Percentiles rank a stretch among this genome's conserved stretches.
These are phyloP conservation scores for Rasamsonia emersonii DNA, from an alignment of 2,329 filamentous ascomycete genomes.

Conservation along the genomic window DNA sequence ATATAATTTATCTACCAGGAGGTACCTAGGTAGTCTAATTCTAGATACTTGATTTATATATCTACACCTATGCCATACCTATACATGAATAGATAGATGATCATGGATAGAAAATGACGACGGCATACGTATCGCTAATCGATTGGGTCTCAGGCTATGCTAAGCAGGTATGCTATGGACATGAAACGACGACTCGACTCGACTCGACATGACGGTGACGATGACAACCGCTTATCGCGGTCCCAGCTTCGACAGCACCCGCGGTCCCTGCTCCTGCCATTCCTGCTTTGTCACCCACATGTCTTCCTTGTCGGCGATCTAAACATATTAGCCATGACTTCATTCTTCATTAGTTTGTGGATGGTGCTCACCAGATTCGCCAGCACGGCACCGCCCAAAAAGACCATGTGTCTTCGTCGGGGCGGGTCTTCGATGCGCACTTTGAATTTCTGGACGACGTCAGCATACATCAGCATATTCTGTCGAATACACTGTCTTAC, in stretches of 20 bases:
- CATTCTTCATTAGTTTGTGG: neutral
- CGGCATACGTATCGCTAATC: no score
- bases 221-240: slow-evolving; percentile 53
- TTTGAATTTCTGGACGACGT: slow-evolving; percentile 73
- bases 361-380: slow-evolving; percentile 68
- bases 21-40: no score
- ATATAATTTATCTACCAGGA: no score
- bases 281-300: slow-evolving; percentile 99
- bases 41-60: no score
- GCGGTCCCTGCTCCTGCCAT: slow-evolving; percentile 86
- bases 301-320: slow-evolving; percentile 95
- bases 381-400: slow-evolving; percentile 89
- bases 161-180: slow-evolving; percentile 10
- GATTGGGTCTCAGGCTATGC: no score
- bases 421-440: slow-evolving; percentile 97
- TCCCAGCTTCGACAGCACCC: slow-evolving; percentile 84
- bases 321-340: no score
- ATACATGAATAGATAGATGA: no score
- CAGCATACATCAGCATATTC: slow-evolving; percentile 7
- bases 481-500: slow-evolving; percentile 36
- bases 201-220: neutral
- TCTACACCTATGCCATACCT: no score
- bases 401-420: slow-evolving; percentile 97
- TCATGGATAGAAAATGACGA: neutral
- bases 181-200: neutral